These are phyloP conservation scores for Camellia sinensis DNA, from an alignment of 148 eudicot species.

Conservation along the genomic window DNA sequence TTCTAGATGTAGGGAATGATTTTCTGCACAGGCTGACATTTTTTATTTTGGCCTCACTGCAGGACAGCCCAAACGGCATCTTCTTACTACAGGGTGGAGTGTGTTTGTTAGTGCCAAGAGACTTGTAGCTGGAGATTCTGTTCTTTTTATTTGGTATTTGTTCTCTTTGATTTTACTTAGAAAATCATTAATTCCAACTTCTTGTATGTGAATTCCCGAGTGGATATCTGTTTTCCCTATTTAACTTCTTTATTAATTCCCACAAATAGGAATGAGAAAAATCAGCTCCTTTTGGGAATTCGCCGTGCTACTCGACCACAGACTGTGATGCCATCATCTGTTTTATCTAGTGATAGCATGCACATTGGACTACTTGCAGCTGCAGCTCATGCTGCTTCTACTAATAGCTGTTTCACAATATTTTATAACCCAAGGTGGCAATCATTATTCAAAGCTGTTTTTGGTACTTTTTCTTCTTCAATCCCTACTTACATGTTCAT, in stretches of 20 bases:
- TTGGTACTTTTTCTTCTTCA: constrained; percentile 4
- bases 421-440: constrained; percentile 88
- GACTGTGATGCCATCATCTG: constrained; percentile 99
- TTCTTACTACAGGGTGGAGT: constrained; percentile 99
- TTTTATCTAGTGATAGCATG: constrained; percentile 98
- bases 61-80: constrained; percentile 99
- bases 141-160: constrained; percentile 83
- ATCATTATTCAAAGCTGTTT: neutral
- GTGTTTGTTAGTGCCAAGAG: constrained; percentile 99
- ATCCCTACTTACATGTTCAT: constrained; percentile 20
- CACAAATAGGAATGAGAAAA: constrained; percentile 81
- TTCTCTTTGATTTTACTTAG: neutral
- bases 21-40: constrained; percentile 4
- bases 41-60: constrained; percentile 28
- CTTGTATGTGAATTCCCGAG: neutral
- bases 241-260: neutral
- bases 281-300: constrained; percentile 93
- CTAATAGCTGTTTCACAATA: constrained; percentile 93
- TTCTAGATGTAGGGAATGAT: neutral
- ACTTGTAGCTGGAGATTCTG: constrained; percentile 98
- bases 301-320: constrained; percentile 93
- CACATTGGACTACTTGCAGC: constrained; percentile 99
- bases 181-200: neutral
- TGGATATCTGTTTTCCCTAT: neutral
- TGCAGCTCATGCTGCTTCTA: constrained; percentile 99